These are phyloP conservation scores for Aspergillus alliaceus DNA, from an alignment of 2,329 filamentous ascomycete genomes.

Conservation along the genomic window DNA sequence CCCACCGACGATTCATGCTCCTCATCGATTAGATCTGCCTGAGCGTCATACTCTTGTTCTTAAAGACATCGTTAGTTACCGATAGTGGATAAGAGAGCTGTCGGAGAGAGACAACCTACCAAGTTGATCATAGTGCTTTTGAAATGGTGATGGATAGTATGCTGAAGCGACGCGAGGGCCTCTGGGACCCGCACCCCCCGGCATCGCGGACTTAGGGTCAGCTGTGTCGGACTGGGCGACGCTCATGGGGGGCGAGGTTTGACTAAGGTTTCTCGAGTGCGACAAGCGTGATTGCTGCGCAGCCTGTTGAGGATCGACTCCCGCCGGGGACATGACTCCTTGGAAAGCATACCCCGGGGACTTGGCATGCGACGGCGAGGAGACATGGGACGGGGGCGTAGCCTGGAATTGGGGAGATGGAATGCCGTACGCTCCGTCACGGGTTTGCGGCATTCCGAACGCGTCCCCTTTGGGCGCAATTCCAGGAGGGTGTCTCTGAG, in stretches of 20 bases:
- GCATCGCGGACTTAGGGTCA: conserved; percentile 34
- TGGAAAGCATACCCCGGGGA: conserved; percentile 63
- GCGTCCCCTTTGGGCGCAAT: conserved; percentile 68
- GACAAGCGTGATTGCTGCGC: conserved; percentile 45
- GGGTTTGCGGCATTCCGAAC: conserved; percentile 51
- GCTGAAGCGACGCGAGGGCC: conserved; percentile 44
- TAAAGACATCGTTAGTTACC: conserved; percentile 34
- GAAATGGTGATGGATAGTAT: conserved; percentile 85
- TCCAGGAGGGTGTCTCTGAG: conserved; percentile 69
- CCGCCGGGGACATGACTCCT: conserved; percentile 62
- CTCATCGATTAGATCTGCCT: conserved; percentile 85
- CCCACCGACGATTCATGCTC: conserved; percentile 69
- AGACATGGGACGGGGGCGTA: conserved; percentile 76
- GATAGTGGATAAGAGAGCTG: background rate
- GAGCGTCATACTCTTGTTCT: conserved; percentile 98
- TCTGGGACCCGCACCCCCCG: conserved; percentile 27
- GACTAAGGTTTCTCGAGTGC: conserved; percentile 37
- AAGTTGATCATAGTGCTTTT: conserved; percentile 92
- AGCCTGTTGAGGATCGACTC: conserved; percentile 52
- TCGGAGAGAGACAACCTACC: conserved; percentile 70
- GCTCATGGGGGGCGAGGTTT: conserved; percentile 35
- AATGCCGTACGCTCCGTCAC: conserved; percentile 37
- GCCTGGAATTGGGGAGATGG: conserved; percentile 75
- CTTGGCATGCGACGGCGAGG: conserved; percentile 63
- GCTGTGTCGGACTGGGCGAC: conserved; percentile 38